Evolutionary conservation across 257 asterid species (phyloP), one percentile per base, ranked within the genome.

Genomic region (Solanum corneliomulleri): DNA sequence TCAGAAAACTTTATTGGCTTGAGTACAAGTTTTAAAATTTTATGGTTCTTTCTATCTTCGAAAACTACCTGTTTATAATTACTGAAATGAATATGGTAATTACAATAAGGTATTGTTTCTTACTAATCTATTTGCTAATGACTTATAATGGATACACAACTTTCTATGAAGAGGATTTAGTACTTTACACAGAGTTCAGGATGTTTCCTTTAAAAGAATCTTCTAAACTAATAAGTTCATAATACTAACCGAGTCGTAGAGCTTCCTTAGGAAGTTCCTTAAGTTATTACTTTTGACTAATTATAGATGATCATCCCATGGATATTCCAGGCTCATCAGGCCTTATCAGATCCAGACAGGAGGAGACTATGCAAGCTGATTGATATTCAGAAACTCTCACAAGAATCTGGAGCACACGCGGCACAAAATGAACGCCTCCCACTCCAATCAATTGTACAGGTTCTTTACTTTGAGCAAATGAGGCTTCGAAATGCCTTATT

Each of bases 341-440:
- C 92, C 23, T 89, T 97, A 89, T 86, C 98, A 84, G 99, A 97
- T 84, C 92, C 90, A 15, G 99, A 97, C 64, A 94, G 89, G 92
- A 94, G 93, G 89, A 94, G 91, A 88, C 94, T 97, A 21, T 92
- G 98, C 95, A 95, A 92, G 89, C 83, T 95, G 94, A 92, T 95
- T 3, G 98, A 97, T 89, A 95, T 95, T 74, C 98, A 97, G 90
- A 97, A 95, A 84, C 93, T 97, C 52, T 92, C 98, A 66, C 96
- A 92, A 75, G 98, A 97, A 91, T 98, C 98, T 1, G 98, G 99
- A 7, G 94, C 98, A 4, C 99, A 97, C 9, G 99, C 99, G 11
- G 99, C 99, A 23, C 98, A 95, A 89, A 97, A 95, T 87, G 99
- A 97, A 68, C 97, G 98, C 82, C 99, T 97, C 45, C 96, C 99